phyloP scores from a whole-genome alignment of 345 rosid species.

The Hypericum androsaemum region DNA sequence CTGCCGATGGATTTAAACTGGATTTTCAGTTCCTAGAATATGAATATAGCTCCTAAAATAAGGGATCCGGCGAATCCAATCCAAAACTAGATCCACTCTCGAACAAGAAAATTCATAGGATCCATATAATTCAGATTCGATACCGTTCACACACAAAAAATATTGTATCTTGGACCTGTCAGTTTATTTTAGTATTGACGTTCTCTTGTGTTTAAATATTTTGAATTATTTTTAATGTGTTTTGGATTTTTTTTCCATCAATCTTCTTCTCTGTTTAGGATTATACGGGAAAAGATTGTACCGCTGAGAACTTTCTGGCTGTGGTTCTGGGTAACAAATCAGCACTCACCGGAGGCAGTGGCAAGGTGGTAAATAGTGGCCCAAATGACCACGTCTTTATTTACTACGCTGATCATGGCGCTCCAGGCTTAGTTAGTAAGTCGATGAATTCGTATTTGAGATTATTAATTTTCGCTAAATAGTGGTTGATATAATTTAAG shows the following conservation, averaged over 20 bases:
- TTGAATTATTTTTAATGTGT: background rate
- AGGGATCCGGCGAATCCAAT: no score
- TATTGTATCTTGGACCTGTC: no score
- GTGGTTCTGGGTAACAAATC: slow-evolving; percentile 46
- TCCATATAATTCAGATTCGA: no score
- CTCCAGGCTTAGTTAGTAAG: slow-evolving; percentile 33
- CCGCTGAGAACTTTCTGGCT: slow-evolving; percentile 33
- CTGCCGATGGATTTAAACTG: no score
- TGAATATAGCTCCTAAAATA: no score
- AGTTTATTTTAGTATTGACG: no score
- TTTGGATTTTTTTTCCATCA: background rate
- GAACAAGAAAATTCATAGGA: no score
- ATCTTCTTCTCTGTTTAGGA: slow-evolving; percentile 24
- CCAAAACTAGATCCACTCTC: no score
- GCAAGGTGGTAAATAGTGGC: slow-evolving; percentile 49
- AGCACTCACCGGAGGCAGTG: slow-evolving; percentile 53
- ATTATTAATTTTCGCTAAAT: no score
- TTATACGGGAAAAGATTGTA: slow-evolving; percentile 33
- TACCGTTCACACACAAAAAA: no score
- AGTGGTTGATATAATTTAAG: no score
- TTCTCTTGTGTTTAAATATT: background rate
- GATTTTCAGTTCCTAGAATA: no score
- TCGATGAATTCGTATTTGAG: background rate
- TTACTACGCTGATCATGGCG: slow-evolving; percentile 62
- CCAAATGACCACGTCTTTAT: slow-evolving; percentile 47